Evolutionary conservation across 2,329 filamentous ascomycete species (phyloP), one percentile per base, ranked within the genome.

Genomic region (Fusarium pseudograminearum): DNA sequence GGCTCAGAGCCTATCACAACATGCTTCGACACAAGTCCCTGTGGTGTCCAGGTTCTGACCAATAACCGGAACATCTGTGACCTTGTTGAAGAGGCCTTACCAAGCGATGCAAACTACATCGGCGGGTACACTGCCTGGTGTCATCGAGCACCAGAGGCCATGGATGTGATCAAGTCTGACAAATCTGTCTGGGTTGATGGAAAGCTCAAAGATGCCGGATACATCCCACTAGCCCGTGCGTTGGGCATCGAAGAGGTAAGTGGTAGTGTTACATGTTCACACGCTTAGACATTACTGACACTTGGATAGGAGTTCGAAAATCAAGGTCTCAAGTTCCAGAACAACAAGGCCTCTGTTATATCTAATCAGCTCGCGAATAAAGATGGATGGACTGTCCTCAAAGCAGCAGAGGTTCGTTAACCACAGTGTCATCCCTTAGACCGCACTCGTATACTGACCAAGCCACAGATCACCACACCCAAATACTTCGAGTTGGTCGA

Each of bases 371-470:
- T 69, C 8, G 44, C 41, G 12, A 62, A 66, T 16, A 69, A 66
- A 4, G 61, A 69, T n/a, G 67, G 67, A 7, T 69, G 67, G 67
- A 33, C 36, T 3, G 52, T 66, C 4, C 52, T 66, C 9, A 65
- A 55, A 52, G 67, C 56, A 33, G 42, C 61, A 20, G 67, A 62
- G 33, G 67, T 67, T n/a, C 2, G 33, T 18, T 26, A 12, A 20
- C 14, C 1, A 22, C 0, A 24, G 9, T 30, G 6, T 7, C 1
- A 1, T 4, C 20, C 3, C 4, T 15, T 15, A 5, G 3, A 3
- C 5, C 16, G 9, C 12, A 0, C 1, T n/a, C 14, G 0, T 9
- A 14, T 9, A 38, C 6, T 69, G 15, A 68, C 24, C 15, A 24
- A 6, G 4, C 10, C 7, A 7, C 2, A 69, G 66, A 61, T 69